phyloP scores from a whole-genome alignment of 2,329 filamentous ascomycete species.

The Coniochaeta sp. region DNA sequence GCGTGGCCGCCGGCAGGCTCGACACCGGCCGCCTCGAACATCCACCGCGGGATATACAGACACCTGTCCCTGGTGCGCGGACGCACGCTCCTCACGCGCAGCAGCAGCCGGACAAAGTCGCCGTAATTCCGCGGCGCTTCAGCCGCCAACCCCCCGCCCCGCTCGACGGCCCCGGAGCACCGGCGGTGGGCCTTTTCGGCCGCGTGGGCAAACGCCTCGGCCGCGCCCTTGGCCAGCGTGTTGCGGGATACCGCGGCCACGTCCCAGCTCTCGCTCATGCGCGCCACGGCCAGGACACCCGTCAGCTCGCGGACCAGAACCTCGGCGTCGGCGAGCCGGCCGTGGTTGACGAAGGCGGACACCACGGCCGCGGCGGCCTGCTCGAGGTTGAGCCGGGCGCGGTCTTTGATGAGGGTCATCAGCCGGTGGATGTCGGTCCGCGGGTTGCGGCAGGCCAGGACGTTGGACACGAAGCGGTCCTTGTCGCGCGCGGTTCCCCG shows the following conservation, averaged over 20 bases:
- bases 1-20: neutral
- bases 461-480: neutral
- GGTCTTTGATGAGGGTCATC: neutral
- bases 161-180: neutral
- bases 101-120: neutral
- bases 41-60: conserved; percentile 1
- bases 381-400: neutral
- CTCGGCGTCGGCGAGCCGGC: neutral
- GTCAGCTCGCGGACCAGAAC: neutral
- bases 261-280: neutral
- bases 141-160: neutral
- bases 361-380: conserved; percentile 1
- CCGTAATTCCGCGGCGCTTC: neutral
- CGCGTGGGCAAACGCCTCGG: neutral
- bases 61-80: neutral
- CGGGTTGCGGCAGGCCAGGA: neutral
- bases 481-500: neutral
- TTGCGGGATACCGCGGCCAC: neutral
- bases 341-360: neutral
- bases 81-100: neutral
- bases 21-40: neutral
- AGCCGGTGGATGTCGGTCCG: neutral
- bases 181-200: neutral
- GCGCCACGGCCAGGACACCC: neutral
- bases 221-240: neutral